These are phyloP conservation scores for Cubamyces sp. DNA, from an alignment of 768 basidiomycete species.

Conservation along the genomic window DNA sequence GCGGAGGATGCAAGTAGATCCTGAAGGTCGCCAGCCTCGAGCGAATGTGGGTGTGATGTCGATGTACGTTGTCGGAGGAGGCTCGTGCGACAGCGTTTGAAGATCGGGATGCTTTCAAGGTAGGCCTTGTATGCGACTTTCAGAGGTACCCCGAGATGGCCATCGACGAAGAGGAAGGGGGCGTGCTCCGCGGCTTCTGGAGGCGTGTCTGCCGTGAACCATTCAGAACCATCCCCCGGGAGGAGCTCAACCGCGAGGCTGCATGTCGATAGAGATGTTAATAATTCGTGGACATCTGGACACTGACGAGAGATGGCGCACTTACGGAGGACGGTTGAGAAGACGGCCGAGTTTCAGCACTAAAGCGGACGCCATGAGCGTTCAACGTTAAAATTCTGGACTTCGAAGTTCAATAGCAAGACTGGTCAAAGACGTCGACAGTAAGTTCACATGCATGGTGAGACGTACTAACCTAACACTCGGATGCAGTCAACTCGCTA, in stretches of 20 bases:
- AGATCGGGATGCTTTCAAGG: conserved; percentile 44
- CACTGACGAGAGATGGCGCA: background rate
- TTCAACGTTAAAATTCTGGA: no score
- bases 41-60: conserved; percentile 17
- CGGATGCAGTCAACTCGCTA: no score
- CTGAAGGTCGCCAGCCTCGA: conserved; percentile 4
- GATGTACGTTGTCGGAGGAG: conserved; percentile 19
- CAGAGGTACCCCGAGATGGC: conserved; percentile 67
- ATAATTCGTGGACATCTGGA: background rate
- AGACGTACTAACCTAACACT: no score
- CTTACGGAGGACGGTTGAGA: conserved; percentile 24
- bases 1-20: conserved; percentile 40
- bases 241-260: conserved; percentile 63
- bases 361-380: background rate
- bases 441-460: no score
- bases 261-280: background rate
- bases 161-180: conserved; percentile 61
- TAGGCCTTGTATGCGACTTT: conserved; percentile 59
- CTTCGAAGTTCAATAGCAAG: no score
- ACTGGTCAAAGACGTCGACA: no score
- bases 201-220: conserved; percentile 39
- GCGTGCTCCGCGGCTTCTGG: conserved; percentile 34
- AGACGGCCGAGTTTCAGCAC: conserved; percentile 7
- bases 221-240: conserved; percentile 57
- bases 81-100: conserved; percentile 6